Evolutionary conservation across 768 basidiomycete genomes (phyloP).

Genomic region (Mycena galopus): DNA sequence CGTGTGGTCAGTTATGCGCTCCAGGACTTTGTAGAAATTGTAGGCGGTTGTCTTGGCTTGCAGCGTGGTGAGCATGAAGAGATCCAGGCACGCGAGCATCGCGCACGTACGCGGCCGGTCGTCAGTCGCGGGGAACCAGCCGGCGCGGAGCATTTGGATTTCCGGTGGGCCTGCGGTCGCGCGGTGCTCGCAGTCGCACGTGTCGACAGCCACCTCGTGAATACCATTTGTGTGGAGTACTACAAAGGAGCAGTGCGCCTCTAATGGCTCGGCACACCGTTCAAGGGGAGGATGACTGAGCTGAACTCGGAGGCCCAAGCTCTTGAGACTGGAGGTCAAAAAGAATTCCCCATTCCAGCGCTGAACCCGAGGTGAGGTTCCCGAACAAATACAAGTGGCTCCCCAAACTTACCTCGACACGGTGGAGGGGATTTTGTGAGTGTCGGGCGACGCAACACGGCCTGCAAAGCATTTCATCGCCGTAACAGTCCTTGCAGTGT

Average conservation of each 20-base stretch:
- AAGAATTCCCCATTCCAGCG: slow-evolving; percentile 30
- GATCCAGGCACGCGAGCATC: slow-evolving; percentile 45
- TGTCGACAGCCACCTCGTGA: too few species aligned
- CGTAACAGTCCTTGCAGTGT: slow-evolving; percentile 27
- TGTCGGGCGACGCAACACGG: slow-evolving; percentile 25
- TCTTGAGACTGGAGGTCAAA: slow-evolving; percentile 22
- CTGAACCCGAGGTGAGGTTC: slow-evolving; percentile 12
- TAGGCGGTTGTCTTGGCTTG: not conserved
- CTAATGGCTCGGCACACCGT: too few species aligned
- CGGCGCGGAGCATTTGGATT: slow-evolving; percentile 48
- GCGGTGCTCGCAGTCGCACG: too few species aligned
- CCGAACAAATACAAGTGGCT: too few species aligned
- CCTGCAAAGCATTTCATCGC: slow-evolving; percentile 20
- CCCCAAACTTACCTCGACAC: slow-evolving; percentile 22
- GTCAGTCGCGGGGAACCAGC: slow-evolving; percentile 48
- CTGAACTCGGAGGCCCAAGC: slow-evolving; percentile 40
- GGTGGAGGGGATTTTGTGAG: slow-evolving; percentile 22
- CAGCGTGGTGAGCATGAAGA: slow-evolving; percentile 42
- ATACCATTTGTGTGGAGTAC: too few species aligned
- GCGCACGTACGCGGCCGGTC: slow-evolving; percentile 43
- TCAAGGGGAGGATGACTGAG: slow-evolving; percentile 31
- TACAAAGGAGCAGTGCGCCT: too few species aligned
- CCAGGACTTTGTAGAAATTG: not conserved
- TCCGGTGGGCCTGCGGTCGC: not conserved
- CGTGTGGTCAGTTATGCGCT: not conserved